Evolutionary conservation across 257 asterid species (phyloP), one percentile per base, ranked within the genome.

Genomic region (Solanum piurae): DNA sequence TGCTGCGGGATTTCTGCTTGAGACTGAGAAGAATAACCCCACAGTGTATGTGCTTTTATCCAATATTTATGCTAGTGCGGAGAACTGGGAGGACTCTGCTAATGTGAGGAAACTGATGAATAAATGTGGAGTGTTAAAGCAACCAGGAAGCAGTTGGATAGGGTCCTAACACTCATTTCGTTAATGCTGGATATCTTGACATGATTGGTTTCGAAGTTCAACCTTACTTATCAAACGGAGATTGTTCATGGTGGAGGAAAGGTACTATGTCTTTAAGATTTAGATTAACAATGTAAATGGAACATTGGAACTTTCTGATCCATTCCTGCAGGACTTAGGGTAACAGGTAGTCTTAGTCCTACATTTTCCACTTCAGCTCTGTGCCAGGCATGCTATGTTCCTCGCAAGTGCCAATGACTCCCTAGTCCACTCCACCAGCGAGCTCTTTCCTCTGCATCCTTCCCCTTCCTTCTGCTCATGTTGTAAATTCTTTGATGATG

Each of bases 61-160:
- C 4, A 96, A 96, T 92, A 93, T 96, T 68, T 91, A 94, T 90
- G 98, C 99, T 3, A 88, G 92, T 89, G 96, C 95, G 0, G 98
- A 97, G 75, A 92, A 94, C 85, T 96, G 95, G 99, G 95, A 92
- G 74, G 97, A 94, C 90, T 89, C 99, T 0, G 98, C 98, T 52
- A 88, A 87, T 83, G 90, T 94, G 87, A 92, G 99, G 92, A 95
- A 91, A 82, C 60, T 91, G 79, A 96, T 96, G 97, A 90, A 83
- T 90, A 93, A 87, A 80, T 73, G 75, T 88, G 91, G 95, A 12
- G 92, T 94, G 88, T 44, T 87, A 77, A 96, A 96, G 90, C 98
- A 92, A 90, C 95, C 96, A 27, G 98, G 98, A 62, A 93, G 93
- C 83, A 93, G 98, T 90, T 69, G 88, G 66, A 79, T 79, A 27